Base-by-base conservation (phyloP, 2,329 filamentous ascomycete species). In the Xylaria sp. region DNA sequence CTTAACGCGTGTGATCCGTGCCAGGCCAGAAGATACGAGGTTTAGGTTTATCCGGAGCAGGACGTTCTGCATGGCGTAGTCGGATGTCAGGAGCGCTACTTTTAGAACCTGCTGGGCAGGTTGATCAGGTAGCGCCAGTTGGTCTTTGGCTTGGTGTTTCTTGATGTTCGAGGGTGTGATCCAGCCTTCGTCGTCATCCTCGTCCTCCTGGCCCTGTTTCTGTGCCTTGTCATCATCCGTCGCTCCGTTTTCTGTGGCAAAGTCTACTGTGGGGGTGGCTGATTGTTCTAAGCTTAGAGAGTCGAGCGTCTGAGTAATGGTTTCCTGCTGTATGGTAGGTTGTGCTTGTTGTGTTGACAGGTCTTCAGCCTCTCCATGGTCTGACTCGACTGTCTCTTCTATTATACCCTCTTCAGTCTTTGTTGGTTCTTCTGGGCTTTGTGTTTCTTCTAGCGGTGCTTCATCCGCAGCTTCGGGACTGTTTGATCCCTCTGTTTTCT, bases 11-110 rank as follows among this genome's bases (percentile, higher is more conserved):
- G 90, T 91, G 78, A 99, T 94, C 75, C 94, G 90, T 71, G 92
- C 88, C 69, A 98, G 85, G 18, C 89, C 87, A 0, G 93, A 88
- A 0, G 94, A 94, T 67, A 98, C 87, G 12, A 98, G 89, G 78
- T 96, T 93, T 62, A 99, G 88, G 82, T 98, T 97, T 85, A 98
- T 97, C 75, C 97, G 93, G 4, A 99, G 87, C 1, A 96, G 88
- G 8, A 98, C 94, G 79, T 98, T 98, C 83, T 98, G 95, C 93
- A 99, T 97, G 64, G 96, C 95, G 82, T 93, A 98, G 84, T 99
- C 96, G 65, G 92, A 94, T 1, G 96, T 98, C 78, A 98, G 91
- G 54, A 95, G 90, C n/a, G 94, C 95, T 18, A 93, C 93, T 80
- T 97, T 91, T 74, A 98, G 91, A 13, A 88, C 89, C 70, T 88